Evolutionary conservation across 169 alveolate species (phyloP), one percentile per base, ranked within the genome.

Genomic region (Cryptosporidium sp.): DNA sequence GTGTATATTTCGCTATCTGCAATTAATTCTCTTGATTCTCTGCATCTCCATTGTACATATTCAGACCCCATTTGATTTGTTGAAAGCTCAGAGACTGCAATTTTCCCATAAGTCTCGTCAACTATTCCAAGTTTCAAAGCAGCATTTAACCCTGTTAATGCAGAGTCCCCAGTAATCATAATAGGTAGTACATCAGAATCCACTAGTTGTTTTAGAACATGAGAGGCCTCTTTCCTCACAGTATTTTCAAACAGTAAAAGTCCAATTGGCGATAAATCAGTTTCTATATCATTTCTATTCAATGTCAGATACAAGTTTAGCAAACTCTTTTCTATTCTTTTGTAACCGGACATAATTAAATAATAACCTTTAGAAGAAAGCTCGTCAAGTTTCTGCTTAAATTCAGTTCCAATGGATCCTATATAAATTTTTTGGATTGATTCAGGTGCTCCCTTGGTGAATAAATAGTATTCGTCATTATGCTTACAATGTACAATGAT

Each of bases 361-460:
- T 80, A 80, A 42, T 80, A 80, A 16, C 89, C 89, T 31, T n/a
- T 12, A 10, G 75, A 80, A 23, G 89, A 60, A 29, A 80, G 89
- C 7, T 69, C 69, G 18, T 80, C 75, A 9, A 80, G 48, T 44
- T 42, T 65, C 62, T 48, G 62, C n/a, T 80, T 80, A 26, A 62
- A 51, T 31, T 39, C 62, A 23, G 23, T 18, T 3, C 68, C 67
- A 12, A 16, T 14, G 21, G 9, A 9, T 29, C 75, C 62, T 1
- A 6, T 67, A 16, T 16, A 80, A 8, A 80, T 33, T 39, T 44
- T 61, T 26, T 21, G 72, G 5, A 80, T 51, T 10, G 89, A 60
- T 29, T 80, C 89, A 3, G 89, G 89, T 12, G 89, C 89, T 12
- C 89, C 89, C 62, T 80, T 80, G 31, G 80, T 80, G 51, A 80